Base-by-base conservation (phyloP, 805 yeast genomes). In the Sungouiella thailandica region DNA sequence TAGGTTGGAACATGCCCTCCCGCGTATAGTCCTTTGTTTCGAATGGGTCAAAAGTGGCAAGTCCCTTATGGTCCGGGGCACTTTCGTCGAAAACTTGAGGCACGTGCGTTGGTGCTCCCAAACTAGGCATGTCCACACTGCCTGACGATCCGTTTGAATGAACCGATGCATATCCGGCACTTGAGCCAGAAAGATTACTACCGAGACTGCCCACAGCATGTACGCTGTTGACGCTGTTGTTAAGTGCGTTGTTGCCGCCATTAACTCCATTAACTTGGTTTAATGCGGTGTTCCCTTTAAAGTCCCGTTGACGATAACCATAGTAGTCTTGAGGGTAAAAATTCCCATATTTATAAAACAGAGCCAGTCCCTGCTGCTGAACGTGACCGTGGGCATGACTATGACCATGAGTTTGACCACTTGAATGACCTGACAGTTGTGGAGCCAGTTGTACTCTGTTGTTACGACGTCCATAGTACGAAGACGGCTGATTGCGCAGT, bases 401-500 rank as follows among this genome's bases (percentile, higher is more conserved):
- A 8, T 20, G 23, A 8, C 10, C 8, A 8, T 8, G 23, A 8
- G 23, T 20, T 11, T 20, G 23, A 11, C 23, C n/a, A n/a, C n/a
- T n/a, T 4, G 24, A 18, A 23, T 19, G 10, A n/a, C 19, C 20
- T n/a, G 24, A 7, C 20, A 16, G 34, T 23, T 14, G 34, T 8
- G 3, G 18, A 16, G 17, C 27, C 12, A 14, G 27, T 11, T 17
- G 17, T 22, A 22, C 13, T 17, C 35, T 26, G 23, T 31, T 37
- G 34, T 32, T 36, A 17, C 50, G 46, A 31, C 49, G 50, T 14
- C 47, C 43, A 25, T 40, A 46, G 29, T 36, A 51, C 23, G 43
- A 22, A 15, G 41, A 22, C 5, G 68, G 67, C 42, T 59, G 65
- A 43, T 51, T 50, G 36, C 59, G 59, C 17, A 48, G 47, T 38